phyloP scores from a whole-genome alignment of 768 basidiomycete species.

The Trametes maxima region DNA sequence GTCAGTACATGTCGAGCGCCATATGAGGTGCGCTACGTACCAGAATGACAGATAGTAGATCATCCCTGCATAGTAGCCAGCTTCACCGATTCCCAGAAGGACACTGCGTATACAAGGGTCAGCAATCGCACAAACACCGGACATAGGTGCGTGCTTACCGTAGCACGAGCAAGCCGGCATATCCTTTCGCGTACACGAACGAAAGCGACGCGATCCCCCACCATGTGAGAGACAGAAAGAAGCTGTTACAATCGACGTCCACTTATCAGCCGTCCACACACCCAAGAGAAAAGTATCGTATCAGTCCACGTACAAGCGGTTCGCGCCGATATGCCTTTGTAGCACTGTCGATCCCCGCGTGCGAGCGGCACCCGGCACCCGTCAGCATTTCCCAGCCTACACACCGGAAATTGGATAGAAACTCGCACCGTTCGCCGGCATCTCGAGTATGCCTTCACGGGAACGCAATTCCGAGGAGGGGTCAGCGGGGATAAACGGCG shows the following conservation, averaged over 20 bases:
- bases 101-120: conserved; percentile 39
- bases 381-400: background rate
- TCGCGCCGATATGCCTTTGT: conserved; percentile 58
- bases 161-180: conserved; percentile 48
- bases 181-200: conserved; percentile 57
- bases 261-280: background rate
- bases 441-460: conserved; percentile 50
- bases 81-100: conserved; percentile 60
- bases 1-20: background rate
- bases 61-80: conserved; percentile 62
- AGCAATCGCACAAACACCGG: background rate
- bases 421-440: conserved; percentile 53
- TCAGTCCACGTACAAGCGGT: conserved; percentile 48
- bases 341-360: conserved; percentile 40
- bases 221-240: conserved; percentile 53
- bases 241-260: conserved; percentile 37
- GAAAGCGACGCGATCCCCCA: conserved; percentile 59
- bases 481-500: background rate
- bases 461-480: background rate
- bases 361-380: background rate
- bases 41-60: conserved; percentile 65
- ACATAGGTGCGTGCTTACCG: conserved; percentile 36
- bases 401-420: background rate
- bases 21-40: conserved; percentile 23
- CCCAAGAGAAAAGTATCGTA: background rate